phyloP scores from a whole-genome alignment of 1,139 yeast genomes.

The Blastobotrys illinoisensis region DNA sequence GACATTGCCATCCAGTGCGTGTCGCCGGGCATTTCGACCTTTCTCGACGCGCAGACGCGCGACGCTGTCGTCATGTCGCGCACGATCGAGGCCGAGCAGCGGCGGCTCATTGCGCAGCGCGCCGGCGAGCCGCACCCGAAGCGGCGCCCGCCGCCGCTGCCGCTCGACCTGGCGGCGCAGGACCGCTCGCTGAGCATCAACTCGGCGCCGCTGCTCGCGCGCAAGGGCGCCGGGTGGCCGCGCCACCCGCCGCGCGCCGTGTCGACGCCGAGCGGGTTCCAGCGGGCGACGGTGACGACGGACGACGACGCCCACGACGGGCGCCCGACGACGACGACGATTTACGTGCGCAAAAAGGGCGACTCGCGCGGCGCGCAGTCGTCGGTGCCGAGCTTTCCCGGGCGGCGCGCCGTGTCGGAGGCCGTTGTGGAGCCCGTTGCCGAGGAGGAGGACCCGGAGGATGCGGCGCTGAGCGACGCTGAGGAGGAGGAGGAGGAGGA shows the following conservation, averaged over 20 bases:
- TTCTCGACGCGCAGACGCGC: conserved; percentile 30
- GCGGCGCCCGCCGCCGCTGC: conserved; percentile 12
- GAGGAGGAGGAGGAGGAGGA: conserved; percentile 19
- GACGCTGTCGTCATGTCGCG: conserved; percentile 32
- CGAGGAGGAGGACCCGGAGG: conserved; percentile 28
- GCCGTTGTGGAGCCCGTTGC: no score
- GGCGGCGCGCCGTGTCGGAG: conserved; percentile 4
- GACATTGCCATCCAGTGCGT: conserved; percentile 36
- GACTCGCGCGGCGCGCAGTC: conserved; percentile 8
- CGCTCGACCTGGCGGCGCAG: conserved; percentile 4
- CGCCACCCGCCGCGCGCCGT: not conserved
- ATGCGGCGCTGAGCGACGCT: conserved; percentile 27
- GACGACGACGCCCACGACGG: not conserved
- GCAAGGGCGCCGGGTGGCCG: not conserved
- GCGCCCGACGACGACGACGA: conserved; percentile 1
- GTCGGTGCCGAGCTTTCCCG: conserved; percentile 5
- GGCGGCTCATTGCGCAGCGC: conserved; percentile 29
- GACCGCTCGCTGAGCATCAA: conserved; percentile 8
- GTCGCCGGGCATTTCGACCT: conserved; percentile 37
- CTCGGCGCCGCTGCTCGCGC: conserved; percentile 11
- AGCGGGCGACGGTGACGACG: not conserved
- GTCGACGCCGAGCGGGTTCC: not conserved
- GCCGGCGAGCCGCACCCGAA: conserved; percentile 14
- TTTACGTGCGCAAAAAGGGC: conserved; percentile 1
- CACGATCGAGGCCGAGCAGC: conserved; percentile 35